Conservation (phyloP, 2,329 filamentous ascomycete species). For the Colletotrichum somersetense region DNA sequence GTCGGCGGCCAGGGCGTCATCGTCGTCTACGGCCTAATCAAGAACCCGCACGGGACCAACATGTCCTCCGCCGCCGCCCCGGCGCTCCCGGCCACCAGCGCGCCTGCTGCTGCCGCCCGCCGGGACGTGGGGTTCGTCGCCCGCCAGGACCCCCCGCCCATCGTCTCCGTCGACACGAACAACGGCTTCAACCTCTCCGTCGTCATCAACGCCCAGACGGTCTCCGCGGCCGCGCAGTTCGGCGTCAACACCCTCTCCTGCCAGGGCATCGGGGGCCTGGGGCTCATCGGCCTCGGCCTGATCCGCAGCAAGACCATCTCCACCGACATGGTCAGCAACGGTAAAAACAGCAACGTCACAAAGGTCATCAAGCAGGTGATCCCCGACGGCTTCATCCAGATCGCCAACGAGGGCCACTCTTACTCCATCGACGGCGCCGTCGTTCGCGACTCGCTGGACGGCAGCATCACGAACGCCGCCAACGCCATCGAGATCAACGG, state of each 20-base stretch:
- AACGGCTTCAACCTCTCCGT: constrained; percentile 46
- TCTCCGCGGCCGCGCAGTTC: constrained; percentile 49
- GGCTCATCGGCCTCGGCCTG: constrained; percentile 47
- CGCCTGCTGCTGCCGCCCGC: constrained; percentile 20
- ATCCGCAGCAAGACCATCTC: constrained; percentile 44
- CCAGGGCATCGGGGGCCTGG: constrained; percentile 51
- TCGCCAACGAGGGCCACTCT: constrained; percentile 46
- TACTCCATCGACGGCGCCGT: constrained; percentile 47
- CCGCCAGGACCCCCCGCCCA: constrained; percentile 32
- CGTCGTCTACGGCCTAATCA: constrained; percentile 48
- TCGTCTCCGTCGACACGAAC: constrained; percentile 36
- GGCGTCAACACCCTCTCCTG: constrained; percentile 49
- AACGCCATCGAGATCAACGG: constrained; percentile 43
- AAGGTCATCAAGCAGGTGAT: constrained; percentile 44
- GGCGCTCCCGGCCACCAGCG: neutral
- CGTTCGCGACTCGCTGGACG: constrained; percentile 43
- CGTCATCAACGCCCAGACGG: constrained; percentile 47
- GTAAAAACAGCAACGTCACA: constrained; percentile 26
- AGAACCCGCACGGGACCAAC: constrained; percentile 40
- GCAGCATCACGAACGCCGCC: constrained; percentile 40
- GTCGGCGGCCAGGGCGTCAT: constrained; percentile 51
- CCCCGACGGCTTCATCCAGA: constrained; percentile 46
- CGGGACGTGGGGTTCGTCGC: constrained; percentile 14
- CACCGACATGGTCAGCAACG: constrained; percentile 18
- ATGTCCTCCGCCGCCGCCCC: neutral